Evolutionary conservation across 148 eudicot species (phyloP), one percentile per base, ranked within the genome.

Genomic region (Polygonum maritimum): DNA sequence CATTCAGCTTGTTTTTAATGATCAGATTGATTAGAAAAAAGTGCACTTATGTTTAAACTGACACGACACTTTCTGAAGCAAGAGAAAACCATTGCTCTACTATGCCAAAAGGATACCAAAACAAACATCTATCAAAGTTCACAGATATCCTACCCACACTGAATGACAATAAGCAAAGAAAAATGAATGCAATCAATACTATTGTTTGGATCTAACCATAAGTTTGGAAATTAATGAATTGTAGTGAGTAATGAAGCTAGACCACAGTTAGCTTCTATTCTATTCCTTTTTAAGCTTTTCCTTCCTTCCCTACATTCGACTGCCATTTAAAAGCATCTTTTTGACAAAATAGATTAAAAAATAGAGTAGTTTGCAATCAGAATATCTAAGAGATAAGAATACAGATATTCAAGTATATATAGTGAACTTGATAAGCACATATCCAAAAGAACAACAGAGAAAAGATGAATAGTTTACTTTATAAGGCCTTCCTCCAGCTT

Each of bases 401-500:
- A 47, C 4, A 73, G 60, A 45, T 73, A 73, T 73, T 73, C 75
- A 22, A 10, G 39, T 26, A 45, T 73, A 48, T 49, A 33, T 14
- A 83, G 62, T 62, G 73, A 38, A 38, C 22, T 67, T 36, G 41
- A 75, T 71, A 49, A 74, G 70, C 57, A 74, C 69, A 69, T 41
- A 70, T 60, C 44, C 74, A 81, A 82, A 83, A 67, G 38, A 44
- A 6, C 45, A 67, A 67, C 45, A 67, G 21, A 38, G 19, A 67
- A 67, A 67, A 38, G 45, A 36, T 4, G 69, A 19, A 80, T 69
- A 75, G 75, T 81, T 86, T 79, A 92, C 98, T 82, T 89, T 84
- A 76, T 78, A 83, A 92, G 90, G 76, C 93, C 98, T 83, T 92
- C 96, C 76, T 88, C 89, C 85, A 92, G 80, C 77, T 81, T 90